Base-by-base conservation (phyloP, 23 red algal species). In the Gracilariopsis chorda region DNA sequence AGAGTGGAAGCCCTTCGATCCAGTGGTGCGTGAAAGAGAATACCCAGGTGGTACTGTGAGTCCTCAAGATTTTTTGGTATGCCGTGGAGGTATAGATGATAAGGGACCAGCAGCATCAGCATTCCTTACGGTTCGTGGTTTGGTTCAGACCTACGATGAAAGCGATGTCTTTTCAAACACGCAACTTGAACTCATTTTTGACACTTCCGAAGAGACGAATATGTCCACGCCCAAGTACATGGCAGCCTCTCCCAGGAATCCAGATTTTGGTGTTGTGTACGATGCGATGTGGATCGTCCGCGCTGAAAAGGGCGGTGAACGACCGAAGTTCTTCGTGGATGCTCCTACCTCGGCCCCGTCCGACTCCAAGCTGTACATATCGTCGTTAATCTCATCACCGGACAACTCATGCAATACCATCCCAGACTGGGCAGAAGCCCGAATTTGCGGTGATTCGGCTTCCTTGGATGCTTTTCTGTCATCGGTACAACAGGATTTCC, bases 251-350 rank as follows among this genome's bases (percentile, higher is more conserved):
- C 63, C 13, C 12, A 70, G 14, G 20, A 20, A 30, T 17, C 63
- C 63, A 25, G 63, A 70, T 25, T 70, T 70, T 70, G 63, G 63
- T 17, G 27, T 70, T 70, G 63, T 70, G 17, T 70, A 70, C 27
- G 63, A 70, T 70, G 17, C 20, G 17, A 25, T 33, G 63, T 70
- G 63, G 63, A 17, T 13, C 28, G 63, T 70, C 14, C 13, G 63
- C 12, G 63, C 63, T 17, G 63, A 70, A 30, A 70, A 70, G 29
- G 63, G 63, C 13, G 63, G 20, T 23, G 63, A 70, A 70, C 16
- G 63, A 25, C 63, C 63, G 12, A 25, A 17, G 63, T 70, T 70
- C 27, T 70, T 13, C 12, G 13, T 17, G 63, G 63, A 70, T 17
- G 63, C 14, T 16, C n/a, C 49, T 16, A n/a, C 16, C 16, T 16